Evolutionary conservation across 2,329 filamentous ascomycete genomes (phyloP), one percentile per base, ranked within the genome.

Genomic region (Fonsecaea pedrosoi): DNA sequence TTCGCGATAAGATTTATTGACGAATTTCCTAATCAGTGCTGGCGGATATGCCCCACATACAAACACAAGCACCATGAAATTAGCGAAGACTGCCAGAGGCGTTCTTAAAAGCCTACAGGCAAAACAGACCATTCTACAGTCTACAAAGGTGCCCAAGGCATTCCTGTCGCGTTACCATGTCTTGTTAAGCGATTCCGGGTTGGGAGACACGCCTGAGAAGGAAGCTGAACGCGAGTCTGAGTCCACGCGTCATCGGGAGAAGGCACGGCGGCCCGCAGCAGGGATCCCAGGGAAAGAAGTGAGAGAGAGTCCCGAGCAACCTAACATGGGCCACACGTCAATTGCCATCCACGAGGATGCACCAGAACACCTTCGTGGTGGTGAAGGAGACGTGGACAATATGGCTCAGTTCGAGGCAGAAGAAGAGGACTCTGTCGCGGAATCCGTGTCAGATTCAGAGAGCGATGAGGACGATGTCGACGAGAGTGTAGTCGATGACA

Each of bases 401-500:
- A 48, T 64, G 18, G 54, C 34, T 8, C 62, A 63, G 21, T 50
- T 30, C 60, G 62, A 38, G 38, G 75, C 77, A 4, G 75, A 76
- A 13, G 74, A 79, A 0, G 75, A 77, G 4, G 74, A 76, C 2
- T 74, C 75, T 15, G 71, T 54, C 35, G 57, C 65, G 9, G 70
- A 65, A 6, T 66, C 69, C 13, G 35, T 56, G 12, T 63, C 67
- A 3, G 73, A 73, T n/a, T 70, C 74, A 34, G 78, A 79, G 12
- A 75, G 76, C 9, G 75, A 74, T 54, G 78, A 78, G 15, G 77
- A 81, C 55, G 77, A 81, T 48, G 73, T 78, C 34, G 80, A 83
- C 50, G 79, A 80, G 62, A 78, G 76, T 1, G 91, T 97, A 13
- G 86, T 88, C 69, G 88, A 93, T 61, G 95, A 99, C 77, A 99